These are phyloP conservation scores for Gnetum montanum DNA, from an alignment of 75 land plant species.

Conservation along the genomic window DNA sequence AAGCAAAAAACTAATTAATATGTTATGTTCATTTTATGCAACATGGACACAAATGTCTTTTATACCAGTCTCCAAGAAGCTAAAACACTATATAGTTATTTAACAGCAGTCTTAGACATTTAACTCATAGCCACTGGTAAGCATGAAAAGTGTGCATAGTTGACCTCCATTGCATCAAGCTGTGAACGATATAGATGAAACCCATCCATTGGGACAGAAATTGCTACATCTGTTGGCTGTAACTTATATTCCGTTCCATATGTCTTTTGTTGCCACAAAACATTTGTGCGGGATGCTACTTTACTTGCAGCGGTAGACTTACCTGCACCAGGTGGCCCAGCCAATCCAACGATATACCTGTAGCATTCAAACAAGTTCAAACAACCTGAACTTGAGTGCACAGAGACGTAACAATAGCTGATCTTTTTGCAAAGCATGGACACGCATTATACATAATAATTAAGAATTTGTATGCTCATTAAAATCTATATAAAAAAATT, in stretches of 20 bases:
- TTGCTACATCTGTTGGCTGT: constrained; percentile 45
- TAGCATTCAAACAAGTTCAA: neutral
- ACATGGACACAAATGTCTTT: no score
- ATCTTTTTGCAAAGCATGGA: neutral
- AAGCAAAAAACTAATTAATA: no score
- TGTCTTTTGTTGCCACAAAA: constrained; percentile 34
- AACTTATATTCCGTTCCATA: constrained; percentile 14
- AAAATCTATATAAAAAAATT: neutral
- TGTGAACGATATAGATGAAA: constrained; percentile 91
- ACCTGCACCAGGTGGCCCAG: constrained; percentile 98
- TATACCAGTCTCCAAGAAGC: no score
- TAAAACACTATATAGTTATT: no score
- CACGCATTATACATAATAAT: neutral
- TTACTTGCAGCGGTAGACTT: constrained; percentile 80
- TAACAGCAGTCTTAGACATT: no score
- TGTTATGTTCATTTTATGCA: no score
- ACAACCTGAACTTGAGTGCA: neutral
- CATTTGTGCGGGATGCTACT: constrained; percentile 67
- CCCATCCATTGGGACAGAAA: constrained; percentile 94
- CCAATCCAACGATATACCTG: constrained; percentile 82
- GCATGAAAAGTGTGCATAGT: neutral
- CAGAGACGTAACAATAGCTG: neutral
- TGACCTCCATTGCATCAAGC: constrained; percentile 93
- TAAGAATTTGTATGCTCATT: no score
- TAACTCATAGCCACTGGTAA: neutral